Evolutionary conservation across 495 filamentous ascomycete species (phyloP), one percentile per base, ranked within the genome.

Genomic region (Saxophila tyrrhenica): DNA sequence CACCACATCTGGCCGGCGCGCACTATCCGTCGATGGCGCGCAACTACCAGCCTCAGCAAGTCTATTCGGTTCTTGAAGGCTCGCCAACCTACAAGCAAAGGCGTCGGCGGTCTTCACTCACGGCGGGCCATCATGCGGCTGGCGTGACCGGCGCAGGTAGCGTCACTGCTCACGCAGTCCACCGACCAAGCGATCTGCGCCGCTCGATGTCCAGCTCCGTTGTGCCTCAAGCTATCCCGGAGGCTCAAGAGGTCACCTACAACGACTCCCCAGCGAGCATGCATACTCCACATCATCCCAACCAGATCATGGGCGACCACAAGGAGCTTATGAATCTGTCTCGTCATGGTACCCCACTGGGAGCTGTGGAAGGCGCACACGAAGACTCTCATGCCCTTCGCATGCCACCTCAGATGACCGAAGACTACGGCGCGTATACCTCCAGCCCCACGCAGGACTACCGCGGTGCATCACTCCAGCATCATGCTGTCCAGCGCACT

Each of bases 31-130:
- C 75, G 9, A 75, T 78, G 25, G 70, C 82, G 25, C 80, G 89
- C 38, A 75, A 79, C 39, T 95, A 84, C 62, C 79, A 80, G 16
- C 67, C 77, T 23, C 86, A 83, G 63, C 92, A 86, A 62, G 82
- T 89, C 52, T 98, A 94, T 75, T 91, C 90, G 15, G 87, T 95
- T 43, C 89, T 98, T 61, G 92, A 98, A 72, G 92, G 92, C 20
- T 98, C 92, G 5, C 92, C 92, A 22, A 95, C 91, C 11, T 98
- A 98, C 73, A 98, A 98, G 77, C 94, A 96, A 73, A 81, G 92
- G 55, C 79, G 92, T 63, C 80, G 92, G 56, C 85, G 94, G 25
- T 94, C 92, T 20, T 96, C 92, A 22, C 85, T 96, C 17, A 86
- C 89, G 13, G 75, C 85, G 48, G 76, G 75, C 29, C 24, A 19